Evolutionary conservation across 1,284 basidiomycete species (phyloP), one percentile per base, ranked within the genome.

Genomic region (Sporisorium scitamineum): DNA sequence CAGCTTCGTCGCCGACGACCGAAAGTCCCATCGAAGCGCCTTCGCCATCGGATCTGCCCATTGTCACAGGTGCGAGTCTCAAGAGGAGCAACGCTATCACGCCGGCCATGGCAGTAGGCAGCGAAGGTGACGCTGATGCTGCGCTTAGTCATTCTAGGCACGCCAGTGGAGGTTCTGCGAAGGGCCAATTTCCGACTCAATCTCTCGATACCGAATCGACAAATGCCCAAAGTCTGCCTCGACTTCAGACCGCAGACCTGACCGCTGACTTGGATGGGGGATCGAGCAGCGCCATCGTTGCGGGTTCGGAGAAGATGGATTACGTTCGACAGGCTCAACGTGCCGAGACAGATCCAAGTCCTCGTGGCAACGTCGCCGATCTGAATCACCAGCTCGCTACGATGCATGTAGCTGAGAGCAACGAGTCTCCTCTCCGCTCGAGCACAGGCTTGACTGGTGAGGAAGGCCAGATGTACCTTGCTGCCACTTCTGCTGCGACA

Each of bases 1-100:
- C 70, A 3, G 52, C 65, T 2, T 57, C 63, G 18, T 63, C 68
- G 11, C 51, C 68, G 11, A 53, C 57, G 14, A 24, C 60, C 11
- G 60, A 58, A 14, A 54, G 44, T 27, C 29, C 50, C 8, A 11
- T 56, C 13, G 68, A 57, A 16, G 59, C 47, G 9, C 61, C 76
- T n/a, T 65, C 67, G 9, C 57, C 65, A 10, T 62, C 63, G 16
- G 64, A 73, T 39, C 47, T 67, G 26, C 68, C 68, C 41, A 67
- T 76, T n/a, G 61, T 69, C 34, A 50, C 57, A 5, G 73, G 70
- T 2, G 57, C 62, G 6, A 67, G 51, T 44, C 50, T 78, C 48
- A 78, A 72, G 44, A 47, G 76, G 16, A 78, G 68, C 59, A 78
- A 78, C 41, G 76, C 76, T 16, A 71, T 78, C 58, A 68, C 60